Percentiles rank a stretch among this genome's conserved stretches.
These are phyloP conservation scores for Fomitopsis palustris DNA, from an alignment of 1,284 basidiomycete genomes.

Conservation along the genomic window DNA sequence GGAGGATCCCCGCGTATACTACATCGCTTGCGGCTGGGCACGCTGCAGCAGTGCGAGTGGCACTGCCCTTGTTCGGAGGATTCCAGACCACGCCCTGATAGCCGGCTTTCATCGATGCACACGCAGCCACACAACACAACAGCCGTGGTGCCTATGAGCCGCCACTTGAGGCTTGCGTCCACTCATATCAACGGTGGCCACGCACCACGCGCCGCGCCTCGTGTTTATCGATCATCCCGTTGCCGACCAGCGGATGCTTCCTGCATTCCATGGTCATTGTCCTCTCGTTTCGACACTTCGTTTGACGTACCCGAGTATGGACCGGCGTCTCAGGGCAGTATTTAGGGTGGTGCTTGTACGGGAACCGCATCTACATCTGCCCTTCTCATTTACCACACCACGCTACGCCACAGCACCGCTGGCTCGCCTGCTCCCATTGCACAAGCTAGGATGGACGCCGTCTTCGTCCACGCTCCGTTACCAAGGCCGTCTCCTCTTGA, in stretches of 20 bases:
- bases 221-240: constrained; percentile 1
- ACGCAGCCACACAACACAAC: not conserved
- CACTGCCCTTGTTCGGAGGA: not conserved
- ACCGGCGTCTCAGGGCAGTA: not conserved
- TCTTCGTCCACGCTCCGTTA: not conserved
- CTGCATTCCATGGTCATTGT: not conserved
- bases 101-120: not conserved
- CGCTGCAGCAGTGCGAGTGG: not conserved
- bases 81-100: not conserved
- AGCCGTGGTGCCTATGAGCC: not conserved
- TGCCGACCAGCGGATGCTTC: not conserved
- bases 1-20: too few species aligned
- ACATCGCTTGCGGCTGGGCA: too few species aligned
- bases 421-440: not conserved
- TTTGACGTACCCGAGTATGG: not conserved
- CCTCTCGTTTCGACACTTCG: not conserved
- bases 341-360: not conserved
- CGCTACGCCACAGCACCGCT: not conserved
- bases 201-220: not conserved
- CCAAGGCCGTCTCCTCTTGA: not conserved
- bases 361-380: not conserved
- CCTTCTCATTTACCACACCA: not conserved
- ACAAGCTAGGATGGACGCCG: too few species aligned
- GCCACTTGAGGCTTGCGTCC: not conserved
- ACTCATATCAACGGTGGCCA: not conserved